A percentile compares a stretch with the other conserved stretches of the same genome.
These are phyloP conservation scores for Fusarium agapanthi DNA, from an alignment of 2,329 filamentous ascomycete species.

Conservation along the genomic window DNA sequence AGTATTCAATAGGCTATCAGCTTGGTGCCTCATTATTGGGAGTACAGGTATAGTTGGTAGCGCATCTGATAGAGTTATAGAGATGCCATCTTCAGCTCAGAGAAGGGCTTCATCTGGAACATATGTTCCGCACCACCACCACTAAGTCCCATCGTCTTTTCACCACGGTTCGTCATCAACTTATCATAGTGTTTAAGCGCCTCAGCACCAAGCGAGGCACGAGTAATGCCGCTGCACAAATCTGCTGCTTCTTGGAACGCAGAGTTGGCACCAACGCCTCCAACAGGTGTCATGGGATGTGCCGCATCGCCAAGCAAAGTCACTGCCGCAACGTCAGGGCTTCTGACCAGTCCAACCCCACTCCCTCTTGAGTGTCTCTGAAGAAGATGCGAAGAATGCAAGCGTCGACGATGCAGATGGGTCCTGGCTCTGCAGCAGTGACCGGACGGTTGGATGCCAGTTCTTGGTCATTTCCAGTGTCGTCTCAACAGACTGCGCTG, in stretches of 20 bases:
- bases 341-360: fast-evolving
- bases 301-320: neutral
- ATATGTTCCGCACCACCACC: neutral
- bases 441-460: neutral
- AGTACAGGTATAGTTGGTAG: fast-evolving
- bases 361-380: neutral
- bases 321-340: neutral
- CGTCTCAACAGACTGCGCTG: neutral
- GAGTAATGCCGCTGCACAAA: fast-evolving
- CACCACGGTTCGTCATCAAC: neutral
- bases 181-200: neutral
- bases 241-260: neutral
- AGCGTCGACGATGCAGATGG: neutral
- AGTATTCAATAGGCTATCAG: fast-evolving
- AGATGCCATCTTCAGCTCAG: neutral
- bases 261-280: neutral
- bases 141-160: neutral
- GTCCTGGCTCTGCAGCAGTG: neutral
- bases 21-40: fast-evolving
- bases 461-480: neutral
- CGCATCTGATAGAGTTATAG: fast-evolving
- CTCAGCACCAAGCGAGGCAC: fast-evolving
- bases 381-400: neutral
- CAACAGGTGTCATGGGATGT: neutral
- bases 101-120: neutral